Conservation (phyloP, 352 stramenopile genomes). For the Aphanomyces euteiches region DNA sequence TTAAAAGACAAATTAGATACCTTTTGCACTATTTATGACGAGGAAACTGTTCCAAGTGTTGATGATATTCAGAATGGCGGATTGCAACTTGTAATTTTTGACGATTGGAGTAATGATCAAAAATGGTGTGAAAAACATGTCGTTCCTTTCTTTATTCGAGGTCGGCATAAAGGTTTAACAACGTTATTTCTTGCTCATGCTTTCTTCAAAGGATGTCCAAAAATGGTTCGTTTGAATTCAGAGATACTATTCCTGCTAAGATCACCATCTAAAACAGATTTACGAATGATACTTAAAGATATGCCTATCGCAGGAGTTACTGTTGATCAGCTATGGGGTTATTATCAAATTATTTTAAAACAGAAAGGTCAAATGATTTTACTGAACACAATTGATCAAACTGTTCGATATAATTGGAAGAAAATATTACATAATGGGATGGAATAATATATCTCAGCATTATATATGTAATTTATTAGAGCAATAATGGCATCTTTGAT, state of each 20-base stretch:
- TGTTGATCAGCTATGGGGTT: not conserved
- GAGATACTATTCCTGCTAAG: not conserved
- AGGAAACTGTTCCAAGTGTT: not conserved
- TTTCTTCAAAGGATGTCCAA: not conserved
- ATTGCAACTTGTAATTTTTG: constrained; percentile 5
- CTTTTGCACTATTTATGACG: constrained; percentile 6
- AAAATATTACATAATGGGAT: not conserved
- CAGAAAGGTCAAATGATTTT: not conserved
- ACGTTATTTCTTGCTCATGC: not conserved
- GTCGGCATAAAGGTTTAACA: not conserved
- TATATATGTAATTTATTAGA: not conserved
- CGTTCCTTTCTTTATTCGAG: constrained; percentile 1
- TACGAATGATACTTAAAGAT: not conserved
- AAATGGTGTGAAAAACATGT: not conserved
- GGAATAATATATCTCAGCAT: no score
- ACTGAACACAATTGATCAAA: not conserved
- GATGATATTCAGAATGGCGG: not conserved
- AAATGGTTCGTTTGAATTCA: constrained; percentile 1
- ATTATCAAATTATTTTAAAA: not conserved
- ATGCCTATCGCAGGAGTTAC: not conserved
- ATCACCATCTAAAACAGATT: not conserved
- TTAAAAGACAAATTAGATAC: constrained; percentile 11
- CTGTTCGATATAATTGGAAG: not conserved
- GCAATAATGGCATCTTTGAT: not conserved
- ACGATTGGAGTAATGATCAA: constrained; percentile 5